Base-by-base conservation (phyloP, 306 rosid genomes). In the Rosa lucieae region DNA sequence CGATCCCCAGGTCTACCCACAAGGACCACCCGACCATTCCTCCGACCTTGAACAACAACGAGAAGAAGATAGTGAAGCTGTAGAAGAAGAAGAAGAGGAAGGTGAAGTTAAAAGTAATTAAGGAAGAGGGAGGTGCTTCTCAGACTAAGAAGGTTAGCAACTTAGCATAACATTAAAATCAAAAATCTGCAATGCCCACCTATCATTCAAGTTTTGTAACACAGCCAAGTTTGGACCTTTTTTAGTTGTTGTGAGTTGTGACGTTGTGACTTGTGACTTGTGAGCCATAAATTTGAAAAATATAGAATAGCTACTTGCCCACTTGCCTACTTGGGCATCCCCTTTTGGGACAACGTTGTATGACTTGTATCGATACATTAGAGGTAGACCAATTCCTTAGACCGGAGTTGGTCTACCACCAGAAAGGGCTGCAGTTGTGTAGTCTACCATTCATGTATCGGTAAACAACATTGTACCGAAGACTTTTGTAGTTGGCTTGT, bases 131-230 rank as follows among this genome's bases (percentile, higher is more conserved):
- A 52, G 87, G 67, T 68, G 89, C 84, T 83, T 51, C 86, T 70
- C 94, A 87, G 84, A 91, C 91, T 78, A 94, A 92, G 84, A 92
- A 88, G 95, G 97, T 94, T 82, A 35, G 82, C 63, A 59, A 11
- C 53, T 74, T 58, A 53, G 21, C 44, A 32, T 32, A 32, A 32
- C 35, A 32, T 32, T 32, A 32, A 32, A 32, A 32, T 32, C 2
- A 0, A 32, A 32, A 32, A 32, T 32, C 35, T 32, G 35, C 35
- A 32, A 32, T 32, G 35, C 35, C 72, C 63, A 76, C 39, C 49
- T 79, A 20, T 2, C 11, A 6, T 56, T 56, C 62, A 56, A 0
- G 62, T 20, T 56, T 55, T 56, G n/a, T 15, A 15, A 51, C 0
- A 15, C 6, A 12, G 4, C 53, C 53, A 49, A 49, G 5, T 11